These are phyloP conservation scores for Metschnikowia baotianmanensis DNA, from an alignment of 805 yeast genomes.

Conservation along the genomic window DNA sequence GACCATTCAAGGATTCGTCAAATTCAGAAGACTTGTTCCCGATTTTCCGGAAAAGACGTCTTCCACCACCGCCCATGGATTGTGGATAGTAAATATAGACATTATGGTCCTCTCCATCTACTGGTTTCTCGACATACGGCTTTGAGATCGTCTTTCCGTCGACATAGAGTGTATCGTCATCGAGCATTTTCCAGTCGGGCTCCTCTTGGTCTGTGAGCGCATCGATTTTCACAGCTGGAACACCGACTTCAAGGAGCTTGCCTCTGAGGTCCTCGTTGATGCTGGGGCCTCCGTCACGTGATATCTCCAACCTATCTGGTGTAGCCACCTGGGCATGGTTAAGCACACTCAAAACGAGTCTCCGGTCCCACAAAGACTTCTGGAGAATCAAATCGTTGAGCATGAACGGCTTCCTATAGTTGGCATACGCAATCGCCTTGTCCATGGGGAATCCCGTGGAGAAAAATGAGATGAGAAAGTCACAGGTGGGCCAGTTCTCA, in stretches of 20 bases:
- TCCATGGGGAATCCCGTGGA: constrained; percentile 96
- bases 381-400: constrained; percentile 90
- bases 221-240: constrained; percentile 45
- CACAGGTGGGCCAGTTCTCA: constrained; percentile 99
- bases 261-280: constrained; percentile 54
- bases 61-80: constrained; percentile 95
- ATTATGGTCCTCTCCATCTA: constrained; percentile 98
- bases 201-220: constrained; percentile 66
- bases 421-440: constrained; percentile 88
- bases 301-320: constrained; percentile 82
- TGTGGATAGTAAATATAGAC: constrained; percentile 87
- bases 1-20: constrained; percentile 71
- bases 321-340: constrained; percentile 86
- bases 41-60: constrained; percentile 89
- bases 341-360: constrained; percentile 76
- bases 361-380: constrained; percentile 95
- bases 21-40: constrained; percentile 97
- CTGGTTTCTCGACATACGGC: constrained; percentile 98
- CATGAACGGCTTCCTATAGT: constrained; percentile 82
- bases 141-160: constrained; percentile 71
- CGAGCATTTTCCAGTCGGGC: constrained; percentile 84
- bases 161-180: constrained; percentile 71
- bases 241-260: constrained; percentile 46
- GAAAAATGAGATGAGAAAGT: constrained; percentile 87
- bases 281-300: constrained; percentile 96